Conservation (phyloP, 306 rosid genomes). For the Pterocarpus santalinus region DNA sequence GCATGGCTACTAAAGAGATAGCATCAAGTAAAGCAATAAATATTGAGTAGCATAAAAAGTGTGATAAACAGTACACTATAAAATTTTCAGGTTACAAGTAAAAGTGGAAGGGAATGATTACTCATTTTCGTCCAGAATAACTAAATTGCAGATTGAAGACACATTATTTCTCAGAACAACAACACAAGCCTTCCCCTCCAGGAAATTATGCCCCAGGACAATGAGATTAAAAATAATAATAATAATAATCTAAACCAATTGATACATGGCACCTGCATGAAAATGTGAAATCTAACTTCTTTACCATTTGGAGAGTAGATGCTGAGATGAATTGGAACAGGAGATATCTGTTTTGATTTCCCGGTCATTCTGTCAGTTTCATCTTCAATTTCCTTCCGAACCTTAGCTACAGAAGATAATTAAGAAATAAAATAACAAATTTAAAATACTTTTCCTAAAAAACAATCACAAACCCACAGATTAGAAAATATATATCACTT, state of each 20-base stretch:
- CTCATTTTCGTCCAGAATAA: not conserved
- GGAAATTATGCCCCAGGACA: conserved; percentile 23
- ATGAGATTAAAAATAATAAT: not conserved
- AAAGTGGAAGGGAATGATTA: not conserved
- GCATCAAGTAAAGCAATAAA: conserved; percentile 30
- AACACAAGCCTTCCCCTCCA: not conserved
- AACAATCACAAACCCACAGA: not conserved
- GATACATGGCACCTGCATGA: conserved; percentile 9
- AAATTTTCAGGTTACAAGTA: conserved; percentile 1
- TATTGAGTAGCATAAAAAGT: not conserved
- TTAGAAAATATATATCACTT: not conserved
- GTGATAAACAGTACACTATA: not conserved
- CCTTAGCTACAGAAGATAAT: conserved; percentile 63
- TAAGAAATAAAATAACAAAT: conserved; percentile 36
- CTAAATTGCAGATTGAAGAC: not conserved
- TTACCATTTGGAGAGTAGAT: conserved; percentile 80
- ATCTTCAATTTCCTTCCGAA: conserved; percentile 87
- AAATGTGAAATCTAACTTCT: conserved; percentile 20
- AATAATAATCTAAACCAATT: not conserved
- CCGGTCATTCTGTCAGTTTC: conserved; percentile 85
- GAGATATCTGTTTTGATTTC: conserved; percentile 80
- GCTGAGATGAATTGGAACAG: conserved; percentile 88
- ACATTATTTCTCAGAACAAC: not conserved
- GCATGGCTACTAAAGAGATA: conserved; percentile 10
- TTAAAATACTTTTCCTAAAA: conserved; percentile 22